Conservation (phyloP, 192 early-diverging fungal species). For the Pilaira anomala region DNA sequence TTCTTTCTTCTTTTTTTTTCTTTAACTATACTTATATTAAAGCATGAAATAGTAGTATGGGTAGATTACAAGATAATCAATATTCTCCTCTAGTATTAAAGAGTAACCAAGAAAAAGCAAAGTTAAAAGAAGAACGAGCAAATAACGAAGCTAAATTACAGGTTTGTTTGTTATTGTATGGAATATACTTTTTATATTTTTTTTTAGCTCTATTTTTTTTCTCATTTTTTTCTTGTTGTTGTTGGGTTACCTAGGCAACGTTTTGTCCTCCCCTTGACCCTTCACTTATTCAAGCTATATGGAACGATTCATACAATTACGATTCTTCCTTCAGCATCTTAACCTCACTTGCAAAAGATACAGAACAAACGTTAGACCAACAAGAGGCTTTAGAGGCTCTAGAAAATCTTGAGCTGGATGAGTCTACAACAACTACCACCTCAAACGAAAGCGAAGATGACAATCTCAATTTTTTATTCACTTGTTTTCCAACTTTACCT, state of each 20-base stretch:
- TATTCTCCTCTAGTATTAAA: not conserved
- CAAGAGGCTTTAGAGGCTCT: not conserved
- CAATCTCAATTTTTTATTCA: slow-evolving; percentile 19
- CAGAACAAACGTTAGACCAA: slow-evolving; percentile 4
- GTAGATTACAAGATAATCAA: slow-evolving; percentile 27
- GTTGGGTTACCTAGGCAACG: not conserved
- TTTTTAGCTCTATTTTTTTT: no score
- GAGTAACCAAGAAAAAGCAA: not conserved
- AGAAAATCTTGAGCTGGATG: not conserved
- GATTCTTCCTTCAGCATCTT: slow-evolving; percentile 6
- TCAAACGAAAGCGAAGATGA: not conserved
- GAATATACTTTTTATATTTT: no score
- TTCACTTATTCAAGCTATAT: slow-evolving; percentile 27
- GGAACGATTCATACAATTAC: slow-evolving; percentile 28
- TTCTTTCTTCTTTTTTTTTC: no score
- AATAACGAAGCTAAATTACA: not conserved
- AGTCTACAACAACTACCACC: not conserved
- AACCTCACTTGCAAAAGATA: slow-evolving; percentile 19
- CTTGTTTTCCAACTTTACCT: slow-evolving; percentile 21
- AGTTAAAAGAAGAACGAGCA: slow-evolving; percentile 5
- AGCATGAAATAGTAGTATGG: no score
- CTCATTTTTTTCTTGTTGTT: not conserved
- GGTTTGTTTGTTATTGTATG: no score
- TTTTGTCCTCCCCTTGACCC: slow-evolving; percentile 32
- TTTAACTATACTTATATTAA: no score